Base-by-base conservation (phyloP, 108 stramenopile species). In the Nitzschia putrida region DNA sequence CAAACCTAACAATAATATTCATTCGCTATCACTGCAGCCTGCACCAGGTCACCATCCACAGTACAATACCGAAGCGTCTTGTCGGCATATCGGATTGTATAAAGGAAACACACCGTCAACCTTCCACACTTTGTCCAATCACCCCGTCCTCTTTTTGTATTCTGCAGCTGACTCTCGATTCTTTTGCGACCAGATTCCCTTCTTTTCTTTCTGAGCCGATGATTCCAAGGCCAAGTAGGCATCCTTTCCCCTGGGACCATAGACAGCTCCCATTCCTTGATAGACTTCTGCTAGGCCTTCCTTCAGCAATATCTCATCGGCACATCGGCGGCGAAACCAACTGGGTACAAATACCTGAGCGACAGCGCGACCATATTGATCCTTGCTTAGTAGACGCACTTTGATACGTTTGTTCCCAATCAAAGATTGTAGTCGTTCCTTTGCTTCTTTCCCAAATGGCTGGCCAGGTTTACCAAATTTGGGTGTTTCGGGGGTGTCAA, bases 361-460 rank as follows among this genome's bases (percentile, higher is more conserved):
- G 0, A 84, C 80, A 39, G 69, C 80, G 18, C 83, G 66, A 34
- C 80, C 77, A 54, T 84, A 84, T 55, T 84, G 83, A 61, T 84
- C 83, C 53, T 72, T 78, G 42, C 45, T 42, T 8, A 84, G 52
- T 26, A 84, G 26, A 12, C 63, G 73, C 16, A 80, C 41, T 6
- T 61, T 23, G 6, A 80, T 61, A 18, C 37, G 55, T 14, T 47
- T 41, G 34, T 77, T 21, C 16, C 49, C 56, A 13, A 79, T 20
- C 47, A 81, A 41, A 0, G 66, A 38, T 44, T 55, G 20, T 54
- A 80, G 18, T 22, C 55, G n/a, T 25, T 70, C 69, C 63, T 84
- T 84, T 58, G 83, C 83, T 55, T 84, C 83, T 42, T 71, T 50
- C 41, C 76, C 83, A 72, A 81, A 84, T n/a, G 83, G 79, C 55